phyloP scores from a whole-genome alignment of 148 eudicot species.

The Nyssa sinensis region DNA sequence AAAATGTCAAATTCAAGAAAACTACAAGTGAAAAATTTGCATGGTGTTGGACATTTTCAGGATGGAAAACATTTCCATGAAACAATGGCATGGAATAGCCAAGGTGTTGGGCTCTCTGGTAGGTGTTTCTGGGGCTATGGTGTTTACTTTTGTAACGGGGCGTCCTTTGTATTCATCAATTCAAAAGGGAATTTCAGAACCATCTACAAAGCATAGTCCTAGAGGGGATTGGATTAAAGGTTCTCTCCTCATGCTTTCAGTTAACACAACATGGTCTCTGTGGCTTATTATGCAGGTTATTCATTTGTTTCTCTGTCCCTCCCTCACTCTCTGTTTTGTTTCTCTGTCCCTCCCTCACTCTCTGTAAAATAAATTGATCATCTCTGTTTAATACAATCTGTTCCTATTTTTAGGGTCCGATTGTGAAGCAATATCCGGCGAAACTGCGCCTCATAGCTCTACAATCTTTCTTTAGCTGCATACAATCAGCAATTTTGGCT shows the following conservation, averaged over 20 bases:
- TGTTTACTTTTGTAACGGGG: slow-evolving; percentile 20
- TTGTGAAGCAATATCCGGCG: slow-evolving; percentile 23
- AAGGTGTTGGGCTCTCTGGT: slow-evolving; percentile 18
- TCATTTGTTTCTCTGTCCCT: not conserved
- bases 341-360: not conserved
- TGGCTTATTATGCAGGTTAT: slow-evolving; percentile 32
- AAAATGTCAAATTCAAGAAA: too few relatives aligned
- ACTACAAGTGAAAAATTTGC: not conserved
- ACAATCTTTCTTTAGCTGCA: slow-evolving; percentile 23
- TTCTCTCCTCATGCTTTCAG: slow-evolving; percentile 13
- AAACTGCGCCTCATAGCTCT: slow-evolving; percentile 15
- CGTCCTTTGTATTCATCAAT: slow-evolving; percentile 1
- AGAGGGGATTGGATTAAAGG: slow-evolving; percentile 22
- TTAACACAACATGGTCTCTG: slow-evolving; percentile 14
- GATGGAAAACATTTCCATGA: slow-evolving; percentile 19
- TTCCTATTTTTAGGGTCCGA: slow-evolving; percentile 9
- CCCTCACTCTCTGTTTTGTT: not conserved
- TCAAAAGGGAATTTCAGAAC: not conserved
- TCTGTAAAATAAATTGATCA: not conserved
- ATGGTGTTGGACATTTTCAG: slow-evolving; percentile 11
- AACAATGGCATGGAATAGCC: slow-evolving; percentile 19
- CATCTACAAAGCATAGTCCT: not conserved
- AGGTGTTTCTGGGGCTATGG: slow-evolving; percentile 19
- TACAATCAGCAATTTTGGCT: slow-evolving; percentile 11
- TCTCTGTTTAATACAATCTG: not conserved